Base-by-base conservation (phyloP, 2,329 filamentous ascomycete species). In the Anisogramma anomala region DNA sequence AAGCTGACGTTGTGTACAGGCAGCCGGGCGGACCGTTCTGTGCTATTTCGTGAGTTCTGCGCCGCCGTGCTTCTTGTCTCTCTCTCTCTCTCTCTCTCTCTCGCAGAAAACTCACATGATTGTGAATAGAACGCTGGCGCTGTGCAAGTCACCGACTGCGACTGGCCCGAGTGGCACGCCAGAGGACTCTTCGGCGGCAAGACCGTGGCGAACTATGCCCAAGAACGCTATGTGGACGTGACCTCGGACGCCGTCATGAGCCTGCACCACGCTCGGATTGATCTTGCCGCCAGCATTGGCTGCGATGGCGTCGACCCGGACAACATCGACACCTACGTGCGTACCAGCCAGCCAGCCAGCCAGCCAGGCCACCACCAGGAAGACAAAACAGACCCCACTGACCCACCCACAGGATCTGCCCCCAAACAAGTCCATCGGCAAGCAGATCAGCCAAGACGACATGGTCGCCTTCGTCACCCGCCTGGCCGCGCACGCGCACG, bases 231-330 rank as follows among this genome's bases (percentile, higher is more conserved):
- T 14, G 43, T 45, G 10, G 43, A 45, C 7, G 39, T 45, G 7
- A 41, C 38, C 4, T 27, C 36, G 17, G 30, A 31, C 6, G 31
- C 23, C 2, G 39, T 45, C 6, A 15, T 45, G 2, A 20, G 33
- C 10, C 32, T 41, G 1, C 43, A 41, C 23, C 35, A 45, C 14
- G 4, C 34, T 6, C 43, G 43, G 8, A 31, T 45, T 15, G 43
- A 45, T 28, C 39, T 45, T n/a, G 43, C 43, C 4, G 39, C 42
- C 8, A 13, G 31, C 19, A 42, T 45, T n/a, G 43, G 43, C 2
- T 45, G 43, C 27, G 43, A 45, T n/a, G 43, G 43, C 9, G 17
- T 45, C 19, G 43, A 45, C 5, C 43, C 43, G 13, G 43, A 45
- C 15, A 45, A 45, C 10, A 42, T 45, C 1, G 43, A 45, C 20